phyloP scores from a whole-genome alignment of 768 basidiomycete genomes.

The Nidula microcarpa region DNA sequence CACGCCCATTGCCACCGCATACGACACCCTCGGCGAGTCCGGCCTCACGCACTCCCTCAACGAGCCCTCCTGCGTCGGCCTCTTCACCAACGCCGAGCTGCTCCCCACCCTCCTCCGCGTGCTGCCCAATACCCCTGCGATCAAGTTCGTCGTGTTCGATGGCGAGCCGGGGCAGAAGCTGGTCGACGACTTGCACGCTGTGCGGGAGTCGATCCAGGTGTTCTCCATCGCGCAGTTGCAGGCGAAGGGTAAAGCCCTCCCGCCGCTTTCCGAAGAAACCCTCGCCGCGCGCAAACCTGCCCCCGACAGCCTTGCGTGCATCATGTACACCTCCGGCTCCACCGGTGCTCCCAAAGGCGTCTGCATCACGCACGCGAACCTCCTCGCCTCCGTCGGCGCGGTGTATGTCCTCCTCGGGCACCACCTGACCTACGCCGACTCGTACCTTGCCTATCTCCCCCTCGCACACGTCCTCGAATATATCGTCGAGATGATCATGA shows the following conservation, averaged over 20 bases:
- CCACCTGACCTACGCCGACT: slow-evolving; percentile 45
- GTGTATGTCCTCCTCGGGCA: slow-evolving; percentile 60
- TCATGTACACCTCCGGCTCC: slow-evolving; percentile 67
- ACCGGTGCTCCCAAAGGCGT: slow-evolving; percentile 91
- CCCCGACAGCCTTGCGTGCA: slow-evolving; percentile 30
- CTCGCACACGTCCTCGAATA: slow-evolving; percentile 90
- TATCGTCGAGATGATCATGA: slow-evolving; percentile 71
- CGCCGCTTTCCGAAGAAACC: slow-evolving; percentile 23
- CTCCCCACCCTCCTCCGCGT: slow-evolving; percentile 68
- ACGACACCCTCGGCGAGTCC: slow-evolving; percentile 81
- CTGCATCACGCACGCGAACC: slow-evolving; percentile 74
- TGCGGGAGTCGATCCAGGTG: slow-evolving; percentile 48
- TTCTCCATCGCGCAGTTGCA: slow-evolving; percentile 66
- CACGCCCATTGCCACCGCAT: slow-evolving; percentile 80
- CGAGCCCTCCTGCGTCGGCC: slow-evolving; percentile 63
- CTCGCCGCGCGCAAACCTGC: slow-evolving; percentile 36
- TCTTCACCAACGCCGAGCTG: slow-evolving; percentile 84
- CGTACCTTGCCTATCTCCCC: slow-evolving; percentile 79
- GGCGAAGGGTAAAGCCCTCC: slow-evolving; percentile 44
- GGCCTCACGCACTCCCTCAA: slow-evolving; percentile 83
- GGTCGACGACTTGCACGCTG: slow-evolving; percentile 47
- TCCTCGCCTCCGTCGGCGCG: slow-evolving; percentile 71
- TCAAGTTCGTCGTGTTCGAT: slow-evolving; percentile 76
- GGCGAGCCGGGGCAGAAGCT: slow-evolving; percentile 47
- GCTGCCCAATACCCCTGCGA: slow-evolving; percentile 60